Evolutionary conservation across 768 basidiomycete species (phyloP).

Genomic region (Podaxis sp.): DNA sequence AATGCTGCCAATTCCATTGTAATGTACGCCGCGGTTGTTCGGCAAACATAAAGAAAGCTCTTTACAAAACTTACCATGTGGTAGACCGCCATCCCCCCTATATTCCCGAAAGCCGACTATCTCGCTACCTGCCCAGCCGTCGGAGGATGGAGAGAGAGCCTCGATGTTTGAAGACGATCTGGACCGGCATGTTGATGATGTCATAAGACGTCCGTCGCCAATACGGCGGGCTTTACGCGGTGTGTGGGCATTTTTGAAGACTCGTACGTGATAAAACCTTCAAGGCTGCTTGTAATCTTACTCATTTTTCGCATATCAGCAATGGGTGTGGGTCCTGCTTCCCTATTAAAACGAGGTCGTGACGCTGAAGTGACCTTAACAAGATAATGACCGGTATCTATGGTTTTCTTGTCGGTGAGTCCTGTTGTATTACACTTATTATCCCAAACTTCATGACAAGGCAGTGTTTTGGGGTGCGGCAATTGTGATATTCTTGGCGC

Average conservation of each 20-base stretch:
- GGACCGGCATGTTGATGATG: constrained; percentile 76
- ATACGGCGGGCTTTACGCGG: constrained; percentile 59
- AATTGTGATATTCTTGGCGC: constrained; percentile 67
- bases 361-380: constrained; percentile 5
- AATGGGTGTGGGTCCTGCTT: constrained; percentile 51
- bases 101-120: constrained; percentile 70
- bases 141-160: constrained; percentile 24
- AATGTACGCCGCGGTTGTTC: constrained; percentile 38
- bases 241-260: constrained; percentile 81
- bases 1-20: constrained; percentile 79
- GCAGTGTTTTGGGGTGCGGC: constrained; percentile 85
- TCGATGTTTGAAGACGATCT: constrained; percentile 40
- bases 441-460: constrained; percentile 4
- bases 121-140: constrained; percentile 37
- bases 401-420: constrained; percentile 66
- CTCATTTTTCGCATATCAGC: constrained; percentile 31
- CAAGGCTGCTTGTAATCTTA: not conserved
- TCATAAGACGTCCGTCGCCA: constrained; percentile 58
- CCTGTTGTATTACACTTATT: not conserved
- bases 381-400: constrained; percentile 68
- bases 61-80: not conserved
- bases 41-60: not conserved
- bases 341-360: not conserved
- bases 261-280: constrained; percentile 44
- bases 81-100: constrained; percentile 64